A percentile compares a stretch with the other conserved stretches of the same genome.
Conservation (phyloP, 768 basidiomycete species). For the Mycena pura region DNA sequence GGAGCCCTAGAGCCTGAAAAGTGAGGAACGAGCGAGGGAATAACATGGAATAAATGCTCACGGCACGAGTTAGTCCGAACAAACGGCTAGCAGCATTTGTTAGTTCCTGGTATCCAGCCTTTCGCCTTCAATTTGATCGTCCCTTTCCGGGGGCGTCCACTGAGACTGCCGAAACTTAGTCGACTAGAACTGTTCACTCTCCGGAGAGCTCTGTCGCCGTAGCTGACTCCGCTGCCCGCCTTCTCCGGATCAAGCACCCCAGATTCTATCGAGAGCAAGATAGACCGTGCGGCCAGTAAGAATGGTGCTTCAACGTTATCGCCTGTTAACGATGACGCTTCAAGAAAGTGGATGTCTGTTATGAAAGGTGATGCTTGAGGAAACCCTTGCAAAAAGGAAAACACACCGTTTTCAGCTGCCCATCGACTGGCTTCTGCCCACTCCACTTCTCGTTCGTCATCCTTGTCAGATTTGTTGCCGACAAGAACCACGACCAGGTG, state of each 20-base stretch:
- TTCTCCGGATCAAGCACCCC: constrained; percentile 92
- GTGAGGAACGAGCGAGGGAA: constrained; percentile 9
- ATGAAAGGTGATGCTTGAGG: constrained; percentile 14
- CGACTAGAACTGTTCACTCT: constrained; percentile 92
- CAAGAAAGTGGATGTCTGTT: constrained; percentile 90
- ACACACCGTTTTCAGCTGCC: constrained; percentile 93
- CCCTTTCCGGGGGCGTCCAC: constrained; percentile 66
- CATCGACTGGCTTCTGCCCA: constrained; percentile 94
- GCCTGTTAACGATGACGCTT: constrained; percentile 89
- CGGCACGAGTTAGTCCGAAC: constrained; percentile 1
- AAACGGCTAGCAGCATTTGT: constrained; percentile 64
- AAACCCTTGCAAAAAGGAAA: background rate
- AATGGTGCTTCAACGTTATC: constrained; percentile 97
- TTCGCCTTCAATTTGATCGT: constrained; percentile 67
- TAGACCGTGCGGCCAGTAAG: constrained; percentile 82
- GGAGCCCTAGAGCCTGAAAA: constrained; percentile 20
- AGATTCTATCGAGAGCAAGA: constrained; percentile 89
- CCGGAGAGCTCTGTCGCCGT: constrained; percentile 91
- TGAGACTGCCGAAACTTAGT: constrained; percentile 84
- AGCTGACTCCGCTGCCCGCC: constrained; percentile 93
- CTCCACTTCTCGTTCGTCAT: constrained; percentile 94
- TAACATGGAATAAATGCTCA: constrained; percentile 4
- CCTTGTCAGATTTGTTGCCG: constrained; percentile 94
- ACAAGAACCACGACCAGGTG: constrained; percentile 90
- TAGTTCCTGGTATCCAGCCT: constrained; percentile 65